These are phyloP conservation scores for Tulasnella sp. DNA, from an alignment of 768 basidiomycete genomes.

Conservation along the genomic window DNA sequence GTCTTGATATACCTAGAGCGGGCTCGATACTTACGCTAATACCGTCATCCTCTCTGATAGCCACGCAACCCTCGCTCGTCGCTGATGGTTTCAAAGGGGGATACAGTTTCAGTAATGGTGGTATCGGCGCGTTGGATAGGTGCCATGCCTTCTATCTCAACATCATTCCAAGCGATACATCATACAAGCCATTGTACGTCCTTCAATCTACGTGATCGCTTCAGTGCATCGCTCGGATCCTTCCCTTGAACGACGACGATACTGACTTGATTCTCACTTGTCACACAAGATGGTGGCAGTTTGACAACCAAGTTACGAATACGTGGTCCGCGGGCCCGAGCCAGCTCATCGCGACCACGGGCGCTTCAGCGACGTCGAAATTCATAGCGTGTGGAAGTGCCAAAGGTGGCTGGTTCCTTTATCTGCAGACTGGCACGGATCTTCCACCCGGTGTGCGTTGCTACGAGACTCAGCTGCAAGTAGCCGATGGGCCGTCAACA, in stretches of 20 bases:
- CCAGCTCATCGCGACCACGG: not conserved
- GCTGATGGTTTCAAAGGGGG: not conserved
- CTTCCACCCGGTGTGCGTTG: not conserved
- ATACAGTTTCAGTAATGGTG: constrained; percentile 2
- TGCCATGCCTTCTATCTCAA: not conserved
- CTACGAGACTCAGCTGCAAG: not conserved
- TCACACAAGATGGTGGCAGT: too few species aligned
- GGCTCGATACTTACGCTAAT: not conserved
- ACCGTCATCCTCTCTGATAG: too few species aligned
- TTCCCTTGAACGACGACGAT: too few species aligned
- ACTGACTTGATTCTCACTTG: not conserved
- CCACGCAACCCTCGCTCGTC: not conserved
- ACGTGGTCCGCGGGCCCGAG: not conserved
- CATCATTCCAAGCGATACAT: not conserved
- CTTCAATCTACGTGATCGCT: too few species aligned
- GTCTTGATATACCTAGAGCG: not conserved
- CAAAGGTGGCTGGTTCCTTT: not conserved
- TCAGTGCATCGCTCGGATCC: too few species aligned
- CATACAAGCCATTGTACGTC: constrained; percentile 9
- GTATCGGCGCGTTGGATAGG: not conserved
- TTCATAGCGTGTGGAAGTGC: not conserved
- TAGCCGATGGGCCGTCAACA: too few species aligned
- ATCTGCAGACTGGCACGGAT: constrained; percentile 13
- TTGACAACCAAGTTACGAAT: not conserved
- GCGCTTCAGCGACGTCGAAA: not conserved